A percentile compares a stretch with the other conserved stretches of the same genome.
These are phyloP conservation scores for Ascochyta viciae-villosae DNA, from an alignment of 2,329 filamentous ascomycete genomes.

Conservation along the genomic window DNA sequence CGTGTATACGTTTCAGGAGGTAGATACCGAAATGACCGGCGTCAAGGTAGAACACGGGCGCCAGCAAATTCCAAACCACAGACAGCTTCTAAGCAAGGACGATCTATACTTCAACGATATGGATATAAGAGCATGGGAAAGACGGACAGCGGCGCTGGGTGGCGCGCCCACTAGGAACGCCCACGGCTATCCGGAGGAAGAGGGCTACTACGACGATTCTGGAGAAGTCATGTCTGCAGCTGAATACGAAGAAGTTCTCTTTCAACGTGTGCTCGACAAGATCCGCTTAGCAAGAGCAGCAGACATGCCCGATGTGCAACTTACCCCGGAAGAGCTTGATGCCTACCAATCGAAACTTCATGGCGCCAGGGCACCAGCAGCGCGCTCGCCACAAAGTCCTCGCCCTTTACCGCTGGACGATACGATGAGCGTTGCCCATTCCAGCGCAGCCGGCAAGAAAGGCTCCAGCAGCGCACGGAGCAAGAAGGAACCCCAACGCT, in stretches of 20 bases:
- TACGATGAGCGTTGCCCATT: conserved; percentile 35
- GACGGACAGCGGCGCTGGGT: conserved; percentile 54
- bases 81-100: conserved; percentile 49
- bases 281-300: conserved; percentile 79
- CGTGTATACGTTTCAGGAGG: conserved; percentile 68
- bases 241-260: conserved; percentile 74
- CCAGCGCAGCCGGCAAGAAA: conserved; percentile 42
- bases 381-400: conserved; percentile 30
- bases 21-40: conserved; percentile 56
- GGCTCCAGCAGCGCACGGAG: conserved; percentile 42
- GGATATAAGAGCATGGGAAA: conserved; percentile 52
- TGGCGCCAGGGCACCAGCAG: conserved; percentile 51
- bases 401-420: conserved; percentile 40
- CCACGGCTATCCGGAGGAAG: conserved; percentile 61
- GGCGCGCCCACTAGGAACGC: conserved; percentile 58
- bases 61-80: conserved; percentile 38
- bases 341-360: conserved; percentile 75
- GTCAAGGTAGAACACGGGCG: conserved; percentile 51
- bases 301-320: conserved; percentile 79
- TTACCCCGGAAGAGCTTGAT: conserved; percentile 80
- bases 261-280: conserved; percentile 79
- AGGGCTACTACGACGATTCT: conserved; percentile 53
- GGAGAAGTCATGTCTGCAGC: conserved; percentile 46
- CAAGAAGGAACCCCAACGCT: conserved; percentile 41
- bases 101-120: conserved; percentile 58